phyloP scores from a whole-genome alignment of 352 stramenopile species.

The Globisporangium iwayamae region DNA sequence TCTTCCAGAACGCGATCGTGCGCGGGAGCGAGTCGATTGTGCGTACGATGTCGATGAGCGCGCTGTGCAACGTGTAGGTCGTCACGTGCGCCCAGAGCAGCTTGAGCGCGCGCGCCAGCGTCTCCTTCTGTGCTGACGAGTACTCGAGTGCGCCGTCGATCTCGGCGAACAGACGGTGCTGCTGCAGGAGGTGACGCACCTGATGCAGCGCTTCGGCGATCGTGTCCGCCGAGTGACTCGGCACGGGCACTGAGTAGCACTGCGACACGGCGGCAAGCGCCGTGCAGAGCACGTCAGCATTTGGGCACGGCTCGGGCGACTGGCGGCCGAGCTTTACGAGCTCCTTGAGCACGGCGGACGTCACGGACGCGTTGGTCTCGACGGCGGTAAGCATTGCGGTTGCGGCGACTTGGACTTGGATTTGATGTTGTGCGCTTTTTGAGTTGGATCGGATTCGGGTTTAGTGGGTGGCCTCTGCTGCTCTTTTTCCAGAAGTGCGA shows the following conservation, averaged over 20 bases:
- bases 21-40: slow-evolving; percentile 74
- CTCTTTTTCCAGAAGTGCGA: no score
- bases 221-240: slow-evolving; percentile 27
- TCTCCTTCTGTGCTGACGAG: slow-evolving; percentile 21
- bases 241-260: slow-evolving; percentile 44
- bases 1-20: slow-evolving; percentile 66
- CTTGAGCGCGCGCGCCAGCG: slow-evolving; percentile 33
- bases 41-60: slow-evolving; percentile 53
- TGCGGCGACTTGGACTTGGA: background rate
- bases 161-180: slow-evolving; percentile 31
- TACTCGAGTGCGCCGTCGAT: slow-evolving; percentile 17
- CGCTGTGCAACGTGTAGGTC: slow-evolving; percentile 52
- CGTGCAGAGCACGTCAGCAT: slow-evolving; percentile 33
- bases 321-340: slow-evolving; percentile 13
- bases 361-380: slow-evolving; percentile 9
- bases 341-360: slow-evolving; percentile 14
- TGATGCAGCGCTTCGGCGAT: slow-evolving; percentile 39
- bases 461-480: no score
- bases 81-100: slow-evolving; percentile 62
- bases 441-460: background rate
- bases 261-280: slow-evolving; percentile 39
- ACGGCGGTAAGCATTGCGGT: background rate
- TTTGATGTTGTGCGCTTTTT: background rate
- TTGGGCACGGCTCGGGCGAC: slow-evolving; percentile 14
- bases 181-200: slow-evolving; percentile 38